Evolutionary conservation across 2,329 filamentous ascomycete genomes (phyloP).

Genomic region (Canariomyces notabilis): DNA sequence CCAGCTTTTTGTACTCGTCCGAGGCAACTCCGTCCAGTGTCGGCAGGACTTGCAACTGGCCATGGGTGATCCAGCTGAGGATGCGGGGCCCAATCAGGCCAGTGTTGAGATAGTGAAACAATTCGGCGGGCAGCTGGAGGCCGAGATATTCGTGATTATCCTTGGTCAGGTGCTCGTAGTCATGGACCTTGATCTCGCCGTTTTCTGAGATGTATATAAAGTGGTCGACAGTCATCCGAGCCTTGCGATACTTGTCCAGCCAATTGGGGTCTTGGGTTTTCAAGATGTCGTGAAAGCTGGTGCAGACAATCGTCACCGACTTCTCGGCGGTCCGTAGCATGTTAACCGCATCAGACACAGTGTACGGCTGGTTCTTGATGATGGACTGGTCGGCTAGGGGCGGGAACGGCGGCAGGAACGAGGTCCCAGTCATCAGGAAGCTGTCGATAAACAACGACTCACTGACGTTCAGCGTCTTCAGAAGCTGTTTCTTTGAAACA

Average conservation of each 20-base stretch:
- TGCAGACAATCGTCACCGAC: constrained; percentile 67
- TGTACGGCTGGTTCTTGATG: constrained; percentile 51
- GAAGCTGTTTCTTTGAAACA: constrained; percentile 62
- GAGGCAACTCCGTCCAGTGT: constrained; percentile 80
- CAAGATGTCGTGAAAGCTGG: constrained; percentile 74
- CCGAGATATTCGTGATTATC: constrained; percentile 89
- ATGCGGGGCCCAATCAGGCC: constrained; percentile 76
- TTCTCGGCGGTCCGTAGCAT: constrained; percentile 68
- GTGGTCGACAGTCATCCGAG: constrained; percentile 79
- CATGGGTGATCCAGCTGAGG: constrained; percentile 75
- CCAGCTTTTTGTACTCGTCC: constrained; percentile 72
- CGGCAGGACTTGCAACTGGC: constrained; percentile 72
- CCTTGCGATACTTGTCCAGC: constrained; percentile 80
- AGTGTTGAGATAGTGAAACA: constrained; percentile 83
- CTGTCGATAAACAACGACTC: constrained; percentile 78
- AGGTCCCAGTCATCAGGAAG: constrained; percentile 75
- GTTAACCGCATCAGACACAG: constrained; percentile 71
- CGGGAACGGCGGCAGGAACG: constrained; percentile 75
- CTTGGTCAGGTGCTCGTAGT: constrained; percentile 66
- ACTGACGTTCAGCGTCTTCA: constrained; percentile 60
- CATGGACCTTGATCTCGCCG: constrained; percentile 72
- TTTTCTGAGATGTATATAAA: constrained; percentile 73
- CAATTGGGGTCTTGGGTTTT: constrained; percentile 68
- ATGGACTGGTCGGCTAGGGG: constrained; percentile 59
- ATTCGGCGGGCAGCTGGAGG: constrained; percentile 81